A percentile compares a stretch with the other conserved stretches of the same genome.
Evolutionary conservation across 2,329 filamentous ascomycete genomes (phyloP).

Genomic region (Leptosphaerulina australis): DNA sequence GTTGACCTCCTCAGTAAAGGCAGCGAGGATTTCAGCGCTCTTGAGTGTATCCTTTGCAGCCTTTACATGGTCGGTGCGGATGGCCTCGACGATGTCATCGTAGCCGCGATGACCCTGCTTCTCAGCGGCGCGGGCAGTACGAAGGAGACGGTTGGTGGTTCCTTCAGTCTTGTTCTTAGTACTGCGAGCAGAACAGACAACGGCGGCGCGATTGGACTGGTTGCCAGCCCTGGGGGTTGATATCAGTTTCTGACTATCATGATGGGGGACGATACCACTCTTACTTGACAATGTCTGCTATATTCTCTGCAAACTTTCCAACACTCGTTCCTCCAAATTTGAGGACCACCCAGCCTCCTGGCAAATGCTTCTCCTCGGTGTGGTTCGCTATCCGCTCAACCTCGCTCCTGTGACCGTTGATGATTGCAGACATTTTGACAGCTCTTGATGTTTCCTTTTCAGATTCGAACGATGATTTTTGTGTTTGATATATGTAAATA

Average conservation of each 20-base stretch:
- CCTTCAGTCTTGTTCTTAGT: constrained; percentile 93
- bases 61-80: constrained; percentile 79
- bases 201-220: constrained; percentile 74
- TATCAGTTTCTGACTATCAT: constrained; percentile 7
- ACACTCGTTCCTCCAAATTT: constrained; percentile 97
- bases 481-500: background rate
- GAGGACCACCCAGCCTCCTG: constrained; percentile 79
- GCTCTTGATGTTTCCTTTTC: constrained; percentile 1
- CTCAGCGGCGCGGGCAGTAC: constrained; percentile 55
- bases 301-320: constrained; percentile 80
- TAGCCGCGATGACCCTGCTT: constrained; percentile 60
- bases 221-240: constrained; percentile 61
- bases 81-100: constrained; percentile 75
- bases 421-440: constrained; percentile 33
- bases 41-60: constrained; percentile 64
- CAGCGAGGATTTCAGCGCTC: constrained; percentile 52
- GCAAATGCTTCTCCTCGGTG: constrained; percentile 55
- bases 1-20: constrained; percentile 70
- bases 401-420: constrained; percentile 43
- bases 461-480: background rate
- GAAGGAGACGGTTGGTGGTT: constrained; percentile 76
- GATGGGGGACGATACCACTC: constrained; percentile 1
- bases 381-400: constrained; percentile 49
- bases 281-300: constrained; percentile 67
- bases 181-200: constrained; percentile 95